Evolutionary conservation across 192 early-diverging fungal genomes (phyloP), one percentile per base, ranked within the genome.

Genomic region (Backusella psychrophila): DNA sequence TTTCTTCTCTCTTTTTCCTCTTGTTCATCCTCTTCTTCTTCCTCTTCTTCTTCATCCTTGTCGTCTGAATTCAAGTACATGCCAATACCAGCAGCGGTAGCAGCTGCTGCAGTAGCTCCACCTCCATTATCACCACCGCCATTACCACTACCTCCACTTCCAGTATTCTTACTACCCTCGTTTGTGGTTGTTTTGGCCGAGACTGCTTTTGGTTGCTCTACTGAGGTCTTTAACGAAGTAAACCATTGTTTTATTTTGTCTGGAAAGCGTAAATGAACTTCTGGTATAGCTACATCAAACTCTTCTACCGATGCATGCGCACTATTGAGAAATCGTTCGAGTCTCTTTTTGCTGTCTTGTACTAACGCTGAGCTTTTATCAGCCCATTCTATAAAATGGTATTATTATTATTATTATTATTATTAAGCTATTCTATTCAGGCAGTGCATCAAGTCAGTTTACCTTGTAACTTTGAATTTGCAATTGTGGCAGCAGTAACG

Each of bases 381-480:
- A 6, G 80, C 74, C 31, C 77, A 72, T 65, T 84, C 82, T 82
- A 79, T 29, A 42, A 5, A 77, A 15, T 66, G 3, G 46, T 44
- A 44, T 3, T 33, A 14, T 4, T 44, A 53, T 23, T 8, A 14
- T 4, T 44, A 53, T 23, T 8, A 11, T 3, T 63, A 11, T 26
- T 63, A 63, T 29, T 26, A 63, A 3, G 26, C 21, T 26, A 8
- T 34, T 63, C 8, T 63, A 14, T 12, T 8, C 21, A 15, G 6
- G 21, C 9, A 53, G 1, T 44, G 56, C 53, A 56, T 9, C 56
- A 63, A 3, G 6, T 34, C 12, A 15, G 21, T 49, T 52, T 84
- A 87, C 86, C 88, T 80, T 84, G 81, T 42, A 90, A 44, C 79
- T 92, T 91, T 71, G 90, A 90, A 49, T 90, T 85, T 1, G 89